phyloP scores from a whole-genome alignment of 2,329 filamentous ascomycete species.

The Neophaeococcomyces aloes region DNA sequence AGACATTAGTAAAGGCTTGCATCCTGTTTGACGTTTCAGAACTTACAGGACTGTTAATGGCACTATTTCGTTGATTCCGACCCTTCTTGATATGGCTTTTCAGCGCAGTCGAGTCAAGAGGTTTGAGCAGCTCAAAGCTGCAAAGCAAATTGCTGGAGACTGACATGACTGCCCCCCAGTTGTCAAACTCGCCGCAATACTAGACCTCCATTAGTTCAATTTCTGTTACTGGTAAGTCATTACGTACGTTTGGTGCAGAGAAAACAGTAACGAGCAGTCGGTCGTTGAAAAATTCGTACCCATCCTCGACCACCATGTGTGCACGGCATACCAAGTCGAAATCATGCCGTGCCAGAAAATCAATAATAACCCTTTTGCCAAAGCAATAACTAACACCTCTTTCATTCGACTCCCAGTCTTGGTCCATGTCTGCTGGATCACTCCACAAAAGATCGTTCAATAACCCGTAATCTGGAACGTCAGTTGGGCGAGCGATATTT shows the following conservation, averaged over 20 bases:
- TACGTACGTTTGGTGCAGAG: conserved; percentile 85
- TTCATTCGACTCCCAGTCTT: conserved; percentile 96
- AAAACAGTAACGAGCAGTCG: conserved; percentile 92
- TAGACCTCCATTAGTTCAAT: conserved; percentile 28
- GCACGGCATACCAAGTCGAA: conserved; percentile 95
- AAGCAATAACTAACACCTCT: conserved; percentile 97
- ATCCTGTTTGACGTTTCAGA: background rate
- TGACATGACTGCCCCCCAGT: conserved; percentile 98
- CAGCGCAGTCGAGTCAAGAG: conserved; percentile 84
- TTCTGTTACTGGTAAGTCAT: background rate
- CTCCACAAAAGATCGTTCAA: conserved; percentile 95
- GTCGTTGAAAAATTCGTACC: conserved; percentile 97
- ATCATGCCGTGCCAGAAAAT: conserved; percentile 87
- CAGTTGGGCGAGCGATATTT: conserved; percentile 87
- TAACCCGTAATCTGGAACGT: conserved; percentile 92
- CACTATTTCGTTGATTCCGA: conserved; percentile 83
- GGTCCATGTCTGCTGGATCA: conserved; percentile 94
- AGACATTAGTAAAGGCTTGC: background rate
- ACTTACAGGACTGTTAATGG: conserved; percentile 92
- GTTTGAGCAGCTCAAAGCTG: conserved; percentile 94
- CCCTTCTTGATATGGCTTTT: conserved; percentile 99
- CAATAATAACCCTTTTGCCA: conserved; percentile 93
- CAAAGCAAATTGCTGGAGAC: conserved; percentile 87
- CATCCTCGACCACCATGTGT: conserved; percentile 98
- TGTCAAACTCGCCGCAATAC: conserved; percentile 99